A percentile compares a stretch with the other conserved stretches of the same genome.
phyloP scores from a whole-genome alignment of 208 protist species.

The Crithidia acanthocephali region DNA sequence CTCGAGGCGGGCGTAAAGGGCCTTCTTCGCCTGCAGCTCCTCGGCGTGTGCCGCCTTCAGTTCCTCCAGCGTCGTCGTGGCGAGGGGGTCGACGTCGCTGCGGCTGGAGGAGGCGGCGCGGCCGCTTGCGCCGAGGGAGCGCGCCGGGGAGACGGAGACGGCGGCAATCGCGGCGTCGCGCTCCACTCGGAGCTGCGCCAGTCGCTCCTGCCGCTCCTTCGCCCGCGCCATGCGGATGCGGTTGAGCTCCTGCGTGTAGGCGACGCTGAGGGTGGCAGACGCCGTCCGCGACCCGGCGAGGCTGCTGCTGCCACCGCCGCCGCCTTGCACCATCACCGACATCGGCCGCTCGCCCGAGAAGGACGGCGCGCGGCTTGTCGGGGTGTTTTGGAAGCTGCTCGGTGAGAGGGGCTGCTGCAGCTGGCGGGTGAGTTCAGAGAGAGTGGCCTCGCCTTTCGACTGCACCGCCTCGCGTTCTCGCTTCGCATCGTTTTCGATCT shows the following conservation, averaged over 20 bases:
- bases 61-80: constrained; percentile 11
- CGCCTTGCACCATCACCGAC: constrained; percentile 13
- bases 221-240: constrained; percentile 27
- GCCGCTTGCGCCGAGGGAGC: constrained; percentile 1
- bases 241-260: constrained; percentile 37
- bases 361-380: constrained; percentile 1
- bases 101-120: background rate
- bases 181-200: constrained; percentile 36
- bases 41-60: constrained; percentile 41
- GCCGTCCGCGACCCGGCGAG: constrained; percentile 3
- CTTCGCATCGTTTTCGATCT: constrained; percentile 19
- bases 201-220: constrained; percentile 41
- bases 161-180: constrained; percentile 23
- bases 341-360: constrained; percentile 16
- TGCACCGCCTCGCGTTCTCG: constrained; percentile 29
- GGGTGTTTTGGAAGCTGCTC: background rate
- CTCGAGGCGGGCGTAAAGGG: constrained; percentile 45
- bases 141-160: constrained; percentile 7
- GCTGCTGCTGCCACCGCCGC: constrained; percentile 5
- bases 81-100: constrained; percentile 6
- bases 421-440: constrained; percentile 22
- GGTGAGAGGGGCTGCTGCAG: constrained; percentile 4
- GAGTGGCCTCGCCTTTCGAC: constrained; percentile 16
- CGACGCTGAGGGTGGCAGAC: constrained; percentile 18
- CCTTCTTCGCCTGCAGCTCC: constrained; percentile 26